phyloP scores from a whole-genome alignment of 1,284 basidiomycete species.

The Erythrobasidium hasegawianum region DNA sequence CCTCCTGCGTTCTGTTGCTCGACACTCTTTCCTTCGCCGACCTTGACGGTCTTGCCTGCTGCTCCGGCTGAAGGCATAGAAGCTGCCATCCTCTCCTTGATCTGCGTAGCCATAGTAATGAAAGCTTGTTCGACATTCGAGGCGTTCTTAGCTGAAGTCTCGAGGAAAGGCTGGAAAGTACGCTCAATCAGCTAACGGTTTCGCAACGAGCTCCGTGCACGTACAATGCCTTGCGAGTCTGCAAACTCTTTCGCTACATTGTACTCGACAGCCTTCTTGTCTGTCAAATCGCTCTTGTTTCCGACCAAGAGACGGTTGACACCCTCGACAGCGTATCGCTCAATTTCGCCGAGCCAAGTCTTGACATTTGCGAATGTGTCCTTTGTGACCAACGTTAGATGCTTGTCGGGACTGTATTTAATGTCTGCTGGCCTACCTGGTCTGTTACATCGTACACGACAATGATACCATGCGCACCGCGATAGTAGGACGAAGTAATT shows the following conservation, averaged over 20 bases:
- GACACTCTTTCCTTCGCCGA: slow-evolving; percentile 35
- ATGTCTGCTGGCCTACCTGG: slow-evolving; percentile 37
- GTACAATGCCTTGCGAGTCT: slow-evolving; percentile 42
- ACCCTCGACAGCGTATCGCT: slow-evolving; percentile 97
- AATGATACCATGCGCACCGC: slow-evolving; percentile 93
- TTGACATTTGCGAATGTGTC: slow-evolving; percentile 98
- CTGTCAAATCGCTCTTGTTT: slow-evolving; percentile 95
- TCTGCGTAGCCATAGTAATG: slow-evolving; percentile 69
- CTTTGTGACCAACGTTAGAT: slow-evolving; percentile 47
- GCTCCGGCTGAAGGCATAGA: slow-evolving; percentile 7
- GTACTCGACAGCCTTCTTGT: slow-evolving; percentile 99
- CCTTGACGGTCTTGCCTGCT: slow-evolving; percentile 48
- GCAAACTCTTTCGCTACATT: slow-evolving; percentile 77
- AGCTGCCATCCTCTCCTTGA: slow-evolving; percentile 60
- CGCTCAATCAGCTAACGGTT: background rate
- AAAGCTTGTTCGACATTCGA: slow-evolving; percentile 54
- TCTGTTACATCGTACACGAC: slow-evolving; percentile 99
- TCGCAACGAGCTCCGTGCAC: slow-evolving; percentile 9
- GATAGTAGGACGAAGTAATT: slow-evolving; percentile 92
- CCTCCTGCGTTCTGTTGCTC: slow-evolving; percentile 26
- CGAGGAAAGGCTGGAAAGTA: slow-evolving; percentile 49
- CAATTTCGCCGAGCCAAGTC: slow-evolving; percentile 99
- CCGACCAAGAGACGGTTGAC: slow-evolving; percentile 98
- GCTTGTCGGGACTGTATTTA: too few species aligned
- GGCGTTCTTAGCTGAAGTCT: slow-evolving; percentile 53